Base-by-base conservation (phyloP, 495 filamentous ascomycete genomes). In the Aspergillus olivimuriae region DNA sequence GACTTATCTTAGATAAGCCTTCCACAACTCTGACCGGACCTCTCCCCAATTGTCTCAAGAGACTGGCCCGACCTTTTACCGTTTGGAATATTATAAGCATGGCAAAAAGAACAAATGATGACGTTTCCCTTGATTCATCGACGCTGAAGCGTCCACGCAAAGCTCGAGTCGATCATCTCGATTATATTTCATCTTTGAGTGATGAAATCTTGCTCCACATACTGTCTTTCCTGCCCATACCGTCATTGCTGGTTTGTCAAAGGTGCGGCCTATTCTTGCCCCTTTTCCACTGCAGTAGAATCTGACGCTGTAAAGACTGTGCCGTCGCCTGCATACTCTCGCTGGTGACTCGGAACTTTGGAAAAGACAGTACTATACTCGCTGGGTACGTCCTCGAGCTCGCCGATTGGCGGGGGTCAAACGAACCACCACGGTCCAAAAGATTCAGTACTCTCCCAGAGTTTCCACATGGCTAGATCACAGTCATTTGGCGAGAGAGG, bases 131-230 rank as follows among this genome's bases (percentile, higher is more conserved):
- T n/a, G n/a, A n/a, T n/a, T n/a, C n/a, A n/a, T n/a, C n/a, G n/a
- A n/a, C n/a, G n/a, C n/a, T n/a, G n/a, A n/a, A n/a, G n/a, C n/a
- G 74, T 22, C 48, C 44, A 38, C 66, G 64, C 24, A 52, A 52
- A 42, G 52, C 49, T 33, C 41, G n/a, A 32, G 30, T n/a, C 11
- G 39, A 38, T 18, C 24, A 43, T 34, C 34, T 47, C 9, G 52
- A 83, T 55, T 65, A 59, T 38, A 40, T 84, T 5, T 82, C 86
- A 21, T 61, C 61, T 16, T 71, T 98, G 39, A 94, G 89, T 41
- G 84, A 95, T 63, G 92, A 98, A 58, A 74, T 97, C 33, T 74
- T 95, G 24, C 66, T 97, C 28, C 82, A 87, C 55, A 88, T 94
- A 42, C 75, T 95, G 37, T 88, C 86, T 3, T 84, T 78, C 51